Base-by-base conservation (phyloP, 2,329 filamentous ascomycete genomes). In the Chalaropsis thielavioides region DNA sequence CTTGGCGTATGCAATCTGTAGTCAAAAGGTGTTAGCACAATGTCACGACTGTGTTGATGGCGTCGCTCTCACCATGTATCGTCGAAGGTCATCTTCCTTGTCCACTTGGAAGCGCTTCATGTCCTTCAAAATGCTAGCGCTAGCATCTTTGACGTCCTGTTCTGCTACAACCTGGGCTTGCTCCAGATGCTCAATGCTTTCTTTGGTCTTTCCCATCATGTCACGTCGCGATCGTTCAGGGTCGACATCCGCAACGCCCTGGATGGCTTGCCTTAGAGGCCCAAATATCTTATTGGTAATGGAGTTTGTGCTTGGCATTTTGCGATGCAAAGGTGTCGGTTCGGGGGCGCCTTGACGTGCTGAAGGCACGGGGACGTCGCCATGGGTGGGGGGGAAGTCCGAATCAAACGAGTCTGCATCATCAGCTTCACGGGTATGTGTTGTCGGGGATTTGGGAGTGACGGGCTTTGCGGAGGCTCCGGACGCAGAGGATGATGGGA, bases 211-310 rank as follows among this genome's bases (percentile, higher is more conserved):
- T 46, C 92, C 92, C 70, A 99, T 96, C 68, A 90, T 88, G 73
- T 99, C 94, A 64, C 94, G 83, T 63, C 94, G 82, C 54, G 92
- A 96, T 68, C 92, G 82, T 76, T 99, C 94, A 0, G 94, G 94
- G 72, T 99, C 94, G 51, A 95, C 90, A 73, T 99, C 94, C 0
- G 94, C 92, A 71, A 97, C 92, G 3, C 94, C 94, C 72, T 97
- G 90, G 41, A 97, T 90, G 0, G 94, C 94, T 75, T 99, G 92
- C 64, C 90, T 95, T 68, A 99, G 87, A 11, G 92, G 89, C 0
- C 92, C 94, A 74, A 99, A 97, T 63, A 99, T 90, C 76, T 92
- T 96, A 72, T 85, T 86, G 1, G 92, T 92, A 68, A 97, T 92
- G 68, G 94, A 96, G 70, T 88, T 90, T n/a, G 89, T 86, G 72